Percentiles rank a stretch among this genome's conserved stretches.
Conservation (phyloP, 306 rosid genomes). For the Mimosa bimucronata region DNA sequence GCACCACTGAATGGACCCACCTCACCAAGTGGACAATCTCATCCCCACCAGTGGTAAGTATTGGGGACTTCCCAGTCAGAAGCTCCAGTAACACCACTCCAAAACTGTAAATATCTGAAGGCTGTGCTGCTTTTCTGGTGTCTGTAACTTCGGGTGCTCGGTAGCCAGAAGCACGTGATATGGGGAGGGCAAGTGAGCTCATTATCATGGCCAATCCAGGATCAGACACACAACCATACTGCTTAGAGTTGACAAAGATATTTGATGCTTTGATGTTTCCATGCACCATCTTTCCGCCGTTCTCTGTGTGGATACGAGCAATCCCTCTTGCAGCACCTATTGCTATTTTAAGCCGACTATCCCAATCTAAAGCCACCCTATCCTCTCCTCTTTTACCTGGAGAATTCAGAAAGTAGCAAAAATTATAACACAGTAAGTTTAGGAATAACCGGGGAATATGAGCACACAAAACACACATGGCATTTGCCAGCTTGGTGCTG, state of each 20-base stretch:
- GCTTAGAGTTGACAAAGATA: slow-evolving; percentile 64
- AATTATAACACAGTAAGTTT: neutral
- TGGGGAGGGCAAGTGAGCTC: slow-evolving; percentile 71
- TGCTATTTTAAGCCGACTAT: slow-evolving; percentile 71
- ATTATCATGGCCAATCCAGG: slow-evolving; percentile 79
- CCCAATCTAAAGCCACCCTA: slow-evolving; percentile 73
- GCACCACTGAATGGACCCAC: slow-evolving; percentile 97
- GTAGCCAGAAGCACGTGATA: slow-evolving; percentile 86
- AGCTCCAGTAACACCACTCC: slow-evolving; percentile 90
- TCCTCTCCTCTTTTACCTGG: slow-evolving; percentile 88
- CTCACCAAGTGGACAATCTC: slow-evolving; percentile 90
- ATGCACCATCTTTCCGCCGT: slow-evolving; percentile 78
- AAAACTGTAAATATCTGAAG: slow-evolving; percentile 83
- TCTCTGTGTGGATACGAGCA: slow-evolving; percentile 67
- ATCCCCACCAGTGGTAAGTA: slow-evolving; percentile 77
- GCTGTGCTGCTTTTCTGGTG: slow-evolving; percentile 79
- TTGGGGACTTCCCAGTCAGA: slow-evolving; percentile 91
- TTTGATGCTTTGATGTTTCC: slow-evolving; percentile 85
- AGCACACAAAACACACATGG: neutral
- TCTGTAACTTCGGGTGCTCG: slow-evolving; percentile 92
- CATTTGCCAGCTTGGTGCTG: neutral
- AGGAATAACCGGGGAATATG: neutral
- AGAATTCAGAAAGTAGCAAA: slow-evolving; percentile 19
- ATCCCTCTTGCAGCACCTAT: slow-evolving; percentile 86
- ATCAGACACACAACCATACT: slow-evolving; percentile 81